phyloP scores from a whole-genome alignment of 2,329 filamentous ascomycete genomes.

The Sclerotinia trifoliorum region DNA sequence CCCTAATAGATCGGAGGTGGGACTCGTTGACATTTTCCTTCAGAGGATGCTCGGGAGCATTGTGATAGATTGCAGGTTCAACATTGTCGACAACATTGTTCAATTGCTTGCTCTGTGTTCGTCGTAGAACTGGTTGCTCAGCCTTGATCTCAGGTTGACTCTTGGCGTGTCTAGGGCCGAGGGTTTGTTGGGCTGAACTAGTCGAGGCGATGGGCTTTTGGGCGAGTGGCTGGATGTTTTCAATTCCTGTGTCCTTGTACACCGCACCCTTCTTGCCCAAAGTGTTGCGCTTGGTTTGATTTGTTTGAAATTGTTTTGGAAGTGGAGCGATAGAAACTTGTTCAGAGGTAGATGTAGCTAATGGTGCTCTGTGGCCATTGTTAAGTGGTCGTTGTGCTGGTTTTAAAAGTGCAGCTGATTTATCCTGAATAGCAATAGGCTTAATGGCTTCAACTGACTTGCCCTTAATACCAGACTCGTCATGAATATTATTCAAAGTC shows the following conservation, averaged over 20 bases:
- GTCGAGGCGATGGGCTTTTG: slow-evolving; percentile 34
- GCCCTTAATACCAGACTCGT: slow-evolving; percentile 53
- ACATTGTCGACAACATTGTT: neutral
- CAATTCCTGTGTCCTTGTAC: slow-evolving; percentile 51
- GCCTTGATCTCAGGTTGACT: slow-evolving; percentile 37
- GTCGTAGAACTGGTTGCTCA: slow-evolving; percentile 31
- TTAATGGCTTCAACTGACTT: slow-evolving; percentile 44
- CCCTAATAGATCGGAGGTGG: slow-evolving; percentile 19
- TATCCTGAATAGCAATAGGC: slow-evolving; percentile 38
- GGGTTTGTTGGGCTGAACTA: slow-evolving; percentile 36
- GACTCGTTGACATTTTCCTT: slow-evolving; percentile 21
- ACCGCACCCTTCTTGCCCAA: slow-evolving; percentile 52
- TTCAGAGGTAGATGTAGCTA: slow-evolving; percentile 17
- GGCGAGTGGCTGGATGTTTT: slow-evolving; percentile 32
- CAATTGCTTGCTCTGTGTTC: slow-evolving; percentile 32
- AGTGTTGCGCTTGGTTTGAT: slow-evolving; percentile 45
- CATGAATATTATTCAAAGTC: slow-evolving; percentile 46
- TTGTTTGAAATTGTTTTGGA: slow-evolving; percentile 38
- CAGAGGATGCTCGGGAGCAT: slow-evolving; percentile 2
- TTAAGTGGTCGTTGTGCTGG: slow-evolving; percentile 61
- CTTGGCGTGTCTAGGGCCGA: slow-evolving; percentile 36
- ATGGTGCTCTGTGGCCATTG: slow-evolving; percentile 27
- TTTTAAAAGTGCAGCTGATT: slow-evolving; percentile 50
- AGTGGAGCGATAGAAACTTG: slow-evolving; percentile 21
- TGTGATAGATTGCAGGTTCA: slow-evolving; percentile 2